These are phyloP conservation scores for Phytopythium aichiense DNA, from an alignment of 352 stramenopile genomes.

Conservation along the genomic window DNA sequence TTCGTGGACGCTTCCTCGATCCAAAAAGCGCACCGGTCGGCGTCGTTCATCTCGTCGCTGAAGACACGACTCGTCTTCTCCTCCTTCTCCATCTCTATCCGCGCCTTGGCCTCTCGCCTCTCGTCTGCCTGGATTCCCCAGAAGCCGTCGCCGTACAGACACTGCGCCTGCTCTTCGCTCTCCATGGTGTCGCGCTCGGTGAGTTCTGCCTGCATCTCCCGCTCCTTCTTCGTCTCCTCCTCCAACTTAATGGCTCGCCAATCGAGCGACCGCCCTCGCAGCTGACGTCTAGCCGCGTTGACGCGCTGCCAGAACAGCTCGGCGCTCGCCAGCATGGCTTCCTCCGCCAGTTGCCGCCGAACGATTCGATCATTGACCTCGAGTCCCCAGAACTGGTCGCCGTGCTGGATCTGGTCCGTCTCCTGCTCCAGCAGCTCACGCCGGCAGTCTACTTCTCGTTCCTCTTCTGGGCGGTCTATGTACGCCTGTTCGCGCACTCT, in stretches of 20 bases:
- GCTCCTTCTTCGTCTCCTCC: conserved; percentile 15
- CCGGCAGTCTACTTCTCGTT: conserved; percentile 30
- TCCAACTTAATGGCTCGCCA: conserved; percentile 15
- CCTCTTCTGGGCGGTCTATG: conserved; percentile 22
- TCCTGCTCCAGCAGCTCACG: conserved; percentile 58
- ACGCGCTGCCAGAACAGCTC: conserved; percentile 42
- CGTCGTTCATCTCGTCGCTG: conserved; percentile 19
- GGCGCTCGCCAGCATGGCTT: conserved; percentile 34
- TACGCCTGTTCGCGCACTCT: conserved; percentile 20
- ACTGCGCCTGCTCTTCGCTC: conserved; percentile 36
- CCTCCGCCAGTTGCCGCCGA: conserved; percentile 29
- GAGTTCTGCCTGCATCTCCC: conserved; percentile 21
- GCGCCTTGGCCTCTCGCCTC: conserved; percentile 21
- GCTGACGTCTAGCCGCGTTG: conserved; percentile 18
- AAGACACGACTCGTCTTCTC: conserved; percentile 31
- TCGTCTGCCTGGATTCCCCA: conserved; percentile 66
- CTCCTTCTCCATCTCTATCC: conserved; percentile 33
- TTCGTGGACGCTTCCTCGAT: conserved; percentile 21
- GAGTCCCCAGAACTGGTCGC: conserved; percentile 52
- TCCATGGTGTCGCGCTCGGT: conserved; percentile 30
- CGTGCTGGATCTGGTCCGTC: conserved; percentile 34
- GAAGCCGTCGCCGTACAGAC: conserved; percentile 39
- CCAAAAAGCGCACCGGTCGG: conserved; percentile 30
- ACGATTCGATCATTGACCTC: conserved; percentile 41
- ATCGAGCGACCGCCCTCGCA: conserved; percentile 4